Conservation (phyloP, 164 flowering plant species). For the Tinospora cordifolia region DNA sequence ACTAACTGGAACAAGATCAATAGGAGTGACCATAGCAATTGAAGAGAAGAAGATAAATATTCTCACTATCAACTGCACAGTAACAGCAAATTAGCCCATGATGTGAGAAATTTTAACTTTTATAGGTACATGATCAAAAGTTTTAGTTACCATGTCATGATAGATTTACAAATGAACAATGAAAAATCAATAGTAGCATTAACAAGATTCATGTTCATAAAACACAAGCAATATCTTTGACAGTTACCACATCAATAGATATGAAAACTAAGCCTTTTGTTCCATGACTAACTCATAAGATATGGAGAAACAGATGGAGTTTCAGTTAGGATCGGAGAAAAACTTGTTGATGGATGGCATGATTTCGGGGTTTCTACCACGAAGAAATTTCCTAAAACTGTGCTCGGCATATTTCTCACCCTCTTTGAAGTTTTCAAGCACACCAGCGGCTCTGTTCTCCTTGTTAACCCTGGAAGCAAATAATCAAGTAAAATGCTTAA, state of each 20-base stretch:
- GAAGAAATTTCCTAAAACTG: slow-evolving; percentile 22
- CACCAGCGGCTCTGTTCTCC: slow-evolving; percentile 27
- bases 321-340: slow-evolving; percentile 21
- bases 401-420: slow-evolving; percentile 31
- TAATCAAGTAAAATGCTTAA: neutral
- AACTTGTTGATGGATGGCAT: slow-evolving; percentile 30
- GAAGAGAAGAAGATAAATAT: too few species aligned
- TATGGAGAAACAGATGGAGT: neutral
- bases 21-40: too few species aligned
- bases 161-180: neutral
- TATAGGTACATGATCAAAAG: too few species aligned
- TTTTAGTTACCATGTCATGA: neutral
- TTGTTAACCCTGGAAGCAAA: slow-evolving; percentile 23
- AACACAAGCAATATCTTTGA: neutral
- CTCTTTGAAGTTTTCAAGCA: slow-evolving; percentile 30
- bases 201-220: neutral
- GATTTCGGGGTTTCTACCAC: slow-evolving; percentile 21
- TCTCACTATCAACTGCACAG: too few species aligned
- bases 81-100: too few species aligned
- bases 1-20: too few species aligned
- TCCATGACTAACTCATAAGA: neutral
- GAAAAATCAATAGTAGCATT: neutral
- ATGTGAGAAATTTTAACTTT: too few species aligned
- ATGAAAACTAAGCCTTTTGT: neutral
- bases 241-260: neutral